Evolutionary conservation across 2,329 filamentous ascomycete species (phyloP), one percentile per base, ranked within the genome.

Genomic region (Aspergillus pseudoterreus): DNA sequence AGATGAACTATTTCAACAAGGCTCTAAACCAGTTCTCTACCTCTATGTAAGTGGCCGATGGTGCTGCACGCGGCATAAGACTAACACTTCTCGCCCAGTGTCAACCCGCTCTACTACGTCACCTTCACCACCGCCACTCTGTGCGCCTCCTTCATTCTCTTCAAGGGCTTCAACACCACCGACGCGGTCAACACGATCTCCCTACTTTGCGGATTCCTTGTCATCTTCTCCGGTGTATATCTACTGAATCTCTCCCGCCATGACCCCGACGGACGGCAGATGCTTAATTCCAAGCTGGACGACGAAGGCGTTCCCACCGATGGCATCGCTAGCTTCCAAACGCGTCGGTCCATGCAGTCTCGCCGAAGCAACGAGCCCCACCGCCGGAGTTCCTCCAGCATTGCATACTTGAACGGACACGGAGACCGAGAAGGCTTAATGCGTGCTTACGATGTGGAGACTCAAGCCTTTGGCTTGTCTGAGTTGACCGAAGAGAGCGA

Each of bases 1-100:
- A 99, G 78, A 97, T 99, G 94, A 99, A 99, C 74, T 99, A 99
- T 74, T 96, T 99, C 75, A 99, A 99, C 80, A 99, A 99, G 74
- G 94, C 94, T 6, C 77, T 99, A 54, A 95, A 90, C 71, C 91
- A 95, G 65, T 99, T 97, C 74, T 92, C 90, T 27, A 96, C 94
- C 30, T 96, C 95, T 63, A 95, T 99, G 92, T 96, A 81, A 70
- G 88, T 78, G 32, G 12, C 22, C 6, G 22, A 19, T 24, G 14
- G 12, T 14, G n/a, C 11, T 15, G 24, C 15, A 47, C 9, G 11
- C 5, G 11, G 6, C 12, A 21, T 10, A 41, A 17, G 22, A 32
- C 58, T 58, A 41, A 50, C 51, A 21, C 60, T 38, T 49, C 6
- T 48, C 22, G 15, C 41, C 12, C 62, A 95, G 91, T 67, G 92